These are phyloP conservation scores for Tricholoma matsutake DNA, from an alignment of 768 basidiomycete species.

Conservation along the genomic window DNA sequence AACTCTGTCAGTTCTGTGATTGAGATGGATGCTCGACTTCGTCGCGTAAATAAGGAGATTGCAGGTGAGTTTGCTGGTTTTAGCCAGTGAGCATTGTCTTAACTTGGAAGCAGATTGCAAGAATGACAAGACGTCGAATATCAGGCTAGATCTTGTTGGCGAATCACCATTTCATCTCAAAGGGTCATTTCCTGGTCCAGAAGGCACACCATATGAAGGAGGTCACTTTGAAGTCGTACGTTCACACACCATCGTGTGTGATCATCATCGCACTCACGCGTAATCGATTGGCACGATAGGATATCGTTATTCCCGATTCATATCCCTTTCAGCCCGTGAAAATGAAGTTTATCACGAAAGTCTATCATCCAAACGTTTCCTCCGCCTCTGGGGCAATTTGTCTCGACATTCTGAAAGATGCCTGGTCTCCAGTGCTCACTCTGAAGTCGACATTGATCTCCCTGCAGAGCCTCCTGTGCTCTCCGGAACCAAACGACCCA, in stretches of 20 bases:
- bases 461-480: conserved; percentile 88
- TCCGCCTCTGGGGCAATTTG: conserved; percentile 95
- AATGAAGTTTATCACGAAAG: conserved; percentile 98
- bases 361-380: conserved; percentile 95
- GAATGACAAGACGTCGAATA: conserved; percentile 88
- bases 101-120: conserved; percentile 69
- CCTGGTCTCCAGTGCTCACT: conserved; percentile 94
- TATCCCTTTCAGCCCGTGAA: conserved; percentile 94
- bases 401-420: conserved; percentile 82
- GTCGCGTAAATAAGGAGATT: conserved; percentile 94
- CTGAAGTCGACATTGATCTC: conserved; percentile 96
- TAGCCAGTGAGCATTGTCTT: not conserved
- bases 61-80: conserved; percentile 47
- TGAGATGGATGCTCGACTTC: conserved; percentile 81
- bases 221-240: conserved; percentile 89
- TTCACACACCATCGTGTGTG: conserved; percentile 14
- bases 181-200: conserved; percentile 88
- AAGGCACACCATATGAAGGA: conserved; percentile 91
- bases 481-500: conserved; percentile 93
- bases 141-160: conserved; percentile 84
- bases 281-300: conserved; percentile 41
- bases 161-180: conserved; percentile 89
- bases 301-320: conserved; percentile 89
- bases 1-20: conserved; percentile 6
- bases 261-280: conserved; percentile 3